phyloP scores from a whole-genome alignment of 2,329 filamentous ascomycete genomes.

The Fusarium sp. region DNA sequence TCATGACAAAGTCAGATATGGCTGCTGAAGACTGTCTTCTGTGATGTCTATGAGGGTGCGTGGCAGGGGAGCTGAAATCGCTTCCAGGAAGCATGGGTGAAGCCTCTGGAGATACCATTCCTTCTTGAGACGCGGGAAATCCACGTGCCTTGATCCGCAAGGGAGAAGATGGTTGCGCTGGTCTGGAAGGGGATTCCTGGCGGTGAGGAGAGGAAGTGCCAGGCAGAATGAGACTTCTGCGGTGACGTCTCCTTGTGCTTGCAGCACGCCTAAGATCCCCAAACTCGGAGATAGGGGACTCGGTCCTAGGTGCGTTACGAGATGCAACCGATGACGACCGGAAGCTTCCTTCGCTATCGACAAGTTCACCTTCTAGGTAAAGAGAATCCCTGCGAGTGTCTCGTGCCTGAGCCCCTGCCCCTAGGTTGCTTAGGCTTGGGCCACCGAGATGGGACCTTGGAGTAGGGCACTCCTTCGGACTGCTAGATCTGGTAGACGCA shows the following conservation, averaged over 20 bases:
- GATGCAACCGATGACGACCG: slow-evolving; percentile 83
- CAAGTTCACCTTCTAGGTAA: slow-evolving; percentile 84
- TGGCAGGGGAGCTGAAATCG: slow-evolving; percentile 82
- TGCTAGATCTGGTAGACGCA: slow-evolving; percentile 86
- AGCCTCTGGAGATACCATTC: slow-evolving; percentile 84
- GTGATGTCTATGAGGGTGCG: slow-evolving; percentile 74
- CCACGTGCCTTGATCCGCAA: slow-evolving; percentile 87
- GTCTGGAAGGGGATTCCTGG: slow-evolving; percentile 88
- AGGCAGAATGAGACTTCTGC: slow-evolving; percentile 86
- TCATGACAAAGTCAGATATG: slow-evolving; percentile 75
- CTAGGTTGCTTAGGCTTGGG: slow-evolving; percentile 66
- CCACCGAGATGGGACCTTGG: slow-evolving; percentile 82
- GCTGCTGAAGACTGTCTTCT: slow-evolving; percentile 92
- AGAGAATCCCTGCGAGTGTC: slow-evolving; percentile 82
- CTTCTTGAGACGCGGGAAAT: slow-evolving; percentile 70
- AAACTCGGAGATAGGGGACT: slow-evolving; percentile 92
- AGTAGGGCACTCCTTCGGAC: slow-evolving; percentile 90
- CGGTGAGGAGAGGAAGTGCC: slow-evolving; percentile 82
- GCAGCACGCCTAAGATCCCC: slow-evolving; percentile 80
- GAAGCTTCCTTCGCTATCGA: slow-evolving; percentile 89
- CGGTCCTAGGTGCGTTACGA: slow-evolving; percentile 76
- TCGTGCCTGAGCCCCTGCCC: slow-evolving; percentile 62
- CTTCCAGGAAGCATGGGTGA: slow-evolving; percentile 88
- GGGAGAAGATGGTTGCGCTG: slow-evolving; percentile 85
- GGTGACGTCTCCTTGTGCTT: slow-evolving; percentile 85